Base-by-base conservation (phyloP, 2,329 filamentous ascomycete species). In the Colletotrichum horii region DNA sequence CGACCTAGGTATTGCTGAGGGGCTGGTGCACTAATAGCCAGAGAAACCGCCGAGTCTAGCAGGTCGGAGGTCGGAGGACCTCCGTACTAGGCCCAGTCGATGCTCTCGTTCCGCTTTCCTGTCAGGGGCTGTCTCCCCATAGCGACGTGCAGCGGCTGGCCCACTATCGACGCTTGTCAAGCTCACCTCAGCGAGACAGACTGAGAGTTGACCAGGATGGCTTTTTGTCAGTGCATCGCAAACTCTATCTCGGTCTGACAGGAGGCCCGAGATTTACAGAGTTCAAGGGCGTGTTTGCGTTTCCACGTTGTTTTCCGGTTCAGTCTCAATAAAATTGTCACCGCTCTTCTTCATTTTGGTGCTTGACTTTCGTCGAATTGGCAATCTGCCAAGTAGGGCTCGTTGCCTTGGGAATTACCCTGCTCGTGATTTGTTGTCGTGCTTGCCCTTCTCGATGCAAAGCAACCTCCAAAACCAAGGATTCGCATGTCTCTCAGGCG, bases 81-180 rank as follows among this genome's bases (percentile, higher is more conserved):
- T 69, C 74, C 74, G 74, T 64, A 76, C 74, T 74, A 76, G 74
- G 67, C 70, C 70, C 69, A 69, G 58, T 76, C 65, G 74, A 65
- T 64, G 52, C 28, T 38, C 64, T 66, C 58, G 65, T 74, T 76
- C 70, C 74, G 74, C 48, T 69, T 69, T 64, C 64, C 65, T 38
- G 64, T 74, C 70, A 76, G 74, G 74, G 74, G 64, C 61, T 62
- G n/a, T 38, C 64, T 38, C 30, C 28, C 62, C n/a, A 58, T 68
- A 43, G 55, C 28, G 61, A 43, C 36, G 38, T 38, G 43, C 32
- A 64, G 55, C 28, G 55, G 62, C 34, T 60, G 65, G 64, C 24
- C 70, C 74, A 68, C 64, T 16, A 67, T 61, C 48, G 24, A 68
- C 43, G 70, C 64, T 22, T 76, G 70, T 75, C 65, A 58, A 60